Percentiles rank a stretch among this genome's conserved stretches.
These are phyloP conservation scores for Tolypocladium paradoxum DNA, from an alignment of 2,329 filamentous ascomycete genomes.

Conservation along the genomic window DNA sequence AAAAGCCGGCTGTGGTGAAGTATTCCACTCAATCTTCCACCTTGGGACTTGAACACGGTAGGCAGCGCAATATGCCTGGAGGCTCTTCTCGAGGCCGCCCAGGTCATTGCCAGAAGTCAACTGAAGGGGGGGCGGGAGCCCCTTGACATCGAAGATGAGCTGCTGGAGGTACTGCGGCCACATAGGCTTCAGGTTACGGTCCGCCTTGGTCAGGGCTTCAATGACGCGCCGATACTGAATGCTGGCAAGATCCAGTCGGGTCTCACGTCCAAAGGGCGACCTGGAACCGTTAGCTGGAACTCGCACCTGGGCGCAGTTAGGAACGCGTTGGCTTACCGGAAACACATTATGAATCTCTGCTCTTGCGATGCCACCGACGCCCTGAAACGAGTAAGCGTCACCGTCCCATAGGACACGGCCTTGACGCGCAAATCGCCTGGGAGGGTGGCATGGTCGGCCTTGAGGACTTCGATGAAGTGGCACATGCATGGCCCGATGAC, in stretches of 20 bases:
- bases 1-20: constrained; percentile 38
- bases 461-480: constrained; percentile 39
- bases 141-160: constrained; percentile 40
- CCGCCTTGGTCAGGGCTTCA: constrained; percentile 40
- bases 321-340: constrained; percentile 29
- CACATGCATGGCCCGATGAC: constrained; percentile 43
- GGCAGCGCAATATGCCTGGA: constrained; percentile 43
- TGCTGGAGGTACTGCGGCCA: constrained; percentile 47
- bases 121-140: constrained; percentile 40
- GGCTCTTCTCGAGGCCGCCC: constrained; percentile 41
- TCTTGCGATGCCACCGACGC: constrained; percentile 40
- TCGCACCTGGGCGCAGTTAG: neutral
- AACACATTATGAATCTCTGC: constrained; percentile 44
- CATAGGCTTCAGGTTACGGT: constrained; percentile 45
- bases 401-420: constrained; percentile 39
- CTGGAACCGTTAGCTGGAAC: constrained; percentile 12
- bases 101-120: constrained; percentile 44
- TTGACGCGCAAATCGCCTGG: constrained; percentile 37
- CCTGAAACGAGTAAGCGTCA: constrained; percentile 39
- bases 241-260: constrained; percentile 40
- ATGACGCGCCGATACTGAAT: constrained; percentile 43
- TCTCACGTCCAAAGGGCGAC: constrained; percentile 30
- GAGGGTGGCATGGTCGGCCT: constrained; percentile 28
- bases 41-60: constrained; percentile 38
- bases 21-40: constrained; percentile 38